A percentile compares a stretch with the other conserved stretches of the same genome.
Evolutionary conservation across 208 protist species (phyloP).

Genomic region (Trypanosoma platydactyli): DNA sequence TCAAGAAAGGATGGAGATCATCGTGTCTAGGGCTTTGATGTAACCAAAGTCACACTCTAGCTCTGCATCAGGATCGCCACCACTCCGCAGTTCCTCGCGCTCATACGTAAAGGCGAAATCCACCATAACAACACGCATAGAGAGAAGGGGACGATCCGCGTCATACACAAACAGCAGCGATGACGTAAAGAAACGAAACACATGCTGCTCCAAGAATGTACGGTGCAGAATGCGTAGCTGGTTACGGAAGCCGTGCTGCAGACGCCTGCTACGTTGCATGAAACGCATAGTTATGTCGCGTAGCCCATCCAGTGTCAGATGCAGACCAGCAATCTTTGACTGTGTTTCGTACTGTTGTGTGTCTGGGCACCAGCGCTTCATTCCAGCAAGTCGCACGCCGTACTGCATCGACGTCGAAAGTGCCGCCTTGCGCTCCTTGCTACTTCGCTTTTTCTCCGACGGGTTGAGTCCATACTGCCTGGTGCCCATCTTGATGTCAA

Average conservation of each 20-base stretch:
- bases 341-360: slow-evolving; percentile 47
- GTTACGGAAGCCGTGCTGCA: slow-evolving; percentile 38
- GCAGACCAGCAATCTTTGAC: slow-evolving; percentile 62
- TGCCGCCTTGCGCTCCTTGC: slow-evolving; percentile 69
- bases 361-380: slow-evolving; percentile 60
- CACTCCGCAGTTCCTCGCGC: slow-evolving; percentile 54
- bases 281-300: slow-evolving; percentile 53
- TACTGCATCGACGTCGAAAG: slow-evolving; percentile 65
- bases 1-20: slow-evolving; percentile 57
- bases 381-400: slow-evolving; percentile 79
- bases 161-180: slow-evolving; percentile 90
- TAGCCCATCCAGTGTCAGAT: slow-evolving; percentile 48
- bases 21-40: slow-evolving; percentile 68
- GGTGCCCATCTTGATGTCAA: slow-evolving; percentile 88
- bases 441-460: slow-evolving; percentile 55
- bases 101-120: slow-evolving; percentile 91
- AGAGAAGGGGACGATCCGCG: slow-evolving; percentile 53
- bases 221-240: slow-evolving; percentile 55
- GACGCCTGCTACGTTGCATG: slow-evolving; percentile 23
- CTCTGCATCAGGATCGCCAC: slow-evolving; percentile 56
- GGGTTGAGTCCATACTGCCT: slow-evolving; percentile 84
- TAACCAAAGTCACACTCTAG: slow-evolving; percentile 75
- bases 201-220: slow-evolving; percentile 58
- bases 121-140: slow-evolving; percentile 82
- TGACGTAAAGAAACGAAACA: slow-evolving; percentile 86